Percentiles rank a stretch among this genome's conserved stretches.
Conservation (phyloP, 2,329 filamentous ascomycete species). For the Microthyrium microscopicum region DNA sequence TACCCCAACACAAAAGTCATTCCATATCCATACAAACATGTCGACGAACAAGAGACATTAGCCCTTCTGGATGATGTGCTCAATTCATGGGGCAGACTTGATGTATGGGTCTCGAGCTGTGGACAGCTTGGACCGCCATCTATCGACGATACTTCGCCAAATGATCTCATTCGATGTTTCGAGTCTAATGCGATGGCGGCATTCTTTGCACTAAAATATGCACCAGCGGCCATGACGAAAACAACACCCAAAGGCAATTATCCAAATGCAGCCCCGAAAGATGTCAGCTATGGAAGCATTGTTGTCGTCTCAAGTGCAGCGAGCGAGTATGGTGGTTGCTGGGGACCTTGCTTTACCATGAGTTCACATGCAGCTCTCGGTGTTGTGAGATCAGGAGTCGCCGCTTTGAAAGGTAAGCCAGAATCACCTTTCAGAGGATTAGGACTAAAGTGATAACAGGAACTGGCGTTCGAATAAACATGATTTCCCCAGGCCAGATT, state of each 20-base stretch:
- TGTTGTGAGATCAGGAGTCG: conserved; percentile 41
- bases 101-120: conserved; percentile 44
- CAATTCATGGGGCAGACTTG: conserved; percentile 41
- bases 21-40: conserved; percentile 41
- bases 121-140: conserved; percentile 40
- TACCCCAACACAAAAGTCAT: conserved; percentile 44
- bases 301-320: conserved; percentile 44
- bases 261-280: conserved; percentile 44
- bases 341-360: conserved; percentile 47
- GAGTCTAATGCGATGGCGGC: conserved; percentile 44
- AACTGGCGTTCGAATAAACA: conserved; percentile 43
- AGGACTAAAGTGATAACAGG: conserved; percentile 14
- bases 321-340: conserved; percentile 39
- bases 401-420: conserved; percentile 32
- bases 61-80: conserved; percentile 45
- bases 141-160: conserved; percentile 38
- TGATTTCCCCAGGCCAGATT: conserved; percentile 30
- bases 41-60: conserved; percentile 43
- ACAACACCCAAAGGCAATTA: conserved; percentile 37
- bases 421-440: not conserved
- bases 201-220: conserved; percentile 49
- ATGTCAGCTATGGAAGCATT: conserved; percentile 43
- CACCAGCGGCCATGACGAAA: conserved; percentile 46
- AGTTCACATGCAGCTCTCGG: conserved; percentile 42
- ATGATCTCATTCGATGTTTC: conserved; percentile 40